These are phyloP conservation scores for Heterobasidion annosum DNA, from an alignment of 1,284 basidiomycete species.

Conservation along the genomic window DNA sequence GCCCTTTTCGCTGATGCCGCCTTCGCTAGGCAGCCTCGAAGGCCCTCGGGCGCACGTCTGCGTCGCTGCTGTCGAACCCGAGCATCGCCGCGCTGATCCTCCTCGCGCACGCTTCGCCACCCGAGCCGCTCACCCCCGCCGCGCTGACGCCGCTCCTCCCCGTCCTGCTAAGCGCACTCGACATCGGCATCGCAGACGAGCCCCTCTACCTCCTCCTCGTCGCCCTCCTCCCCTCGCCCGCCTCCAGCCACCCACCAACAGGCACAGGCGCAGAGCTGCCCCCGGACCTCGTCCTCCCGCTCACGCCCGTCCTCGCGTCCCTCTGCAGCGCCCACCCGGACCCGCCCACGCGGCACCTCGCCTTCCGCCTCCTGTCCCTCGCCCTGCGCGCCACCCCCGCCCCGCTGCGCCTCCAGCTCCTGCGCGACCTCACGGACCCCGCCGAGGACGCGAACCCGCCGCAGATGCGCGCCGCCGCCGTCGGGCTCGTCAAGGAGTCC, in stretches of 20 bases:
- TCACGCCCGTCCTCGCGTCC: conserved; percentile 39
- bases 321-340: conserved; percentile 55
- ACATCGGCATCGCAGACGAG: conserved; percentile 45
- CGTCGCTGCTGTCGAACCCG: conserved; percentile 10
- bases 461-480: conserved; percentile 56
- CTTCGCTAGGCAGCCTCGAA: conserved; percentile 14
- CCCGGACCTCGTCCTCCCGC: conserved; percentile 34
- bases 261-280: conserved; percentile 19
- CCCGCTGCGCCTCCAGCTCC: conserved; percentile 38
- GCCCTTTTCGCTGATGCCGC: neutral
- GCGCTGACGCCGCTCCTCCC: conserved; percentile 31
- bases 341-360: conserved; percentile 43
- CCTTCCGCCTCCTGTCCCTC: conserved; percentile 48
- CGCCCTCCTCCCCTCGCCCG: conserved; percentile 19
- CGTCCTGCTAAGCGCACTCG: conserved; percentile 38
- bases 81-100: conserved; percentile 34
- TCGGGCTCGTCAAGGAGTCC: conserved; percentile 60
- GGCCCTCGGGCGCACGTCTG: conserved; percentile 11
- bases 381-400: conserved; percentile 38
- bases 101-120: conserved; percentile 31
- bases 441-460: conserved; percentile 32
- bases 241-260: conserved; percentile 4
- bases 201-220: conserved; percentile 44
- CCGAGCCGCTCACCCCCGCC: conserved; percentile 14
- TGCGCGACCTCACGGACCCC: conserved; percentile 40